Evolutionary conservation across 1,284 basidiomycete species (phyloP).

Genomic region (Fomes fomentarius): DNA sequence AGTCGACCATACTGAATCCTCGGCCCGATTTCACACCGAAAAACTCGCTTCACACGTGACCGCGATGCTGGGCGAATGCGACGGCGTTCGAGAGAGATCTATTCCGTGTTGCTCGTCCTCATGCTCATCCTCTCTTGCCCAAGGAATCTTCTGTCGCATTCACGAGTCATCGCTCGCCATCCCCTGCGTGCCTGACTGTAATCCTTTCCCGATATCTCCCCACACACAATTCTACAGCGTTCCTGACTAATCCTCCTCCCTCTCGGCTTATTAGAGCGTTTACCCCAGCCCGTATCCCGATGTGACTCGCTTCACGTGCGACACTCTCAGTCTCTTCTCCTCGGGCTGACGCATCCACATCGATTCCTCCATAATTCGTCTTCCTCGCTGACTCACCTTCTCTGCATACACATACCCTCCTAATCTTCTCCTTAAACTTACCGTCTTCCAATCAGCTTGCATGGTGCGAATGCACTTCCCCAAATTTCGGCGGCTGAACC

Average conservation of each 20-base stretch:
- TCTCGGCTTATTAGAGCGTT: constrained; percentile 7
- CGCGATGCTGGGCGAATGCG: not conserved
- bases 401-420: not conserved
- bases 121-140: constrained; percentile 1
- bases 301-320: not conserved
- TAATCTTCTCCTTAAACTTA: not conserved
- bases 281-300: constrained; percentile 2
- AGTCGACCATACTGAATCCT: constrained; percentile 9
- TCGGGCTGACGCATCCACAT: constrained; percentile 14
- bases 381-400: constrained; percentile 11
- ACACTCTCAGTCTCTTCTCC: not conserved
- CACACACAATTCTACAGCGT: not conserved
- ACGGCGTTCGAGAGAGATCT: constrained; percentile 9
- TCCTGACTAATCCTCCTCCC: constrained; percentile 13
- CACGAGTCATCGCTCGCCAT: not conserved
- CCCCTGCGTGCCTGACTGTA: constrained; percentile 2
- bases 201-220: not conserved
- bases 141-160: constrained; percentile 14
- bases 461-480: not conserved
- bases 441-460: too few relatives aligned
- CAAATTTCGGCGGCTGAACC: constrained; percentile 5
- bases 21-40: constrained; percentile 23
- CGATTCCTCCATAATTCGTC: not conserved
- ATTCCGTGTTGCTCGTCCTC: not conserved
- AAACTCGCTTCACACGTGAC: constrained; percentile 20